Percentiles rank a stretch among this genome's conserved stretches.
phyloP scores from a whole-genome alignment of 805 yeast genomes.

The Yueomyces sp. region DNA sequence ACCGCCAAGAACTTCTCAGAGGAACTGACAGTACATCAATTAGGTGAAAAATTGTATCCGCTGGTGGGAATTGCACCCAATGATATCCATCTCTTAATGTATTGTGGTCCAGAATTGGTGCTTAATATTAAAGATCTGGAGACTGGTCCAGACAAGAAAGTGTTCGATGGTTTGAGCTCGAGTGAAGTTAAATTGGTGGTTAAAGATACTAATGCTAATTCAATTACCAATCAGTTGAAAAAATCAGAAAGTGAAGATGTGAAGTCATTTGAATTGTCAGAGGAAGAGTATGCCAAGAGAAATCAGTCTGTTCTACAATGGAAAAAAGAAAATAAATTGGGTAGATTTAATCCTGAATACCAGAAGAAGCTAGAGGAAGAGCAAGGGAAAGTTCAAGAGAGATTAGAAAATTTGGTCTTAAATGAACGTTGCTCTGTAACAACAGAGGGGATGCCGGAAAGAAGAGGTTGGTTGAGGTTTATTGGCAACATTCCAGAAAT shows the following conservation, averaged over 20 bases:
- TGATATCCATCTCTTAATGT: conserved; percentile 14
- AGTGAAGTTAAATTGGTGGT: conserved; percentile 28
- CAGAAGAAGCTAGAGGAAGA: conserved; percentile 18
- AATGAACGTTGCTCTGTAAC: conserved; percentile 42
- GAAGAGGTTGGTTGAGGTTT: conserved; percentile 60
- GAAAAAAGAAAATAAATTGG: conserved; percentile 58
- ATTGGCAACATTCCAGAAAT: conserved; percentile 58
- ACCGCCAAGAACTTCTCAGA: conserved; percentile 7
- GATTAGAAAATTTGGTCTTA: conserved; percentile 25
- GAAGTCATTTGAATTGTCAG: conserved; percentile 9
- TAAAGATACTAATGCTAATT: conserved; percentile 39
- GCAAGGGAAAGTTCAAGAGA: conserved; percentile 3
- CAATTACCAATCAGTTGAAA: conserved; percentile 32
- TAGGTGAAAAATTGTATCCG: conserved; percentile 13
- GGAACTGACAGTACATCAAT: conserved; percentile 6
- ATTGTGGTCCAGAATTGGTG: background rate
- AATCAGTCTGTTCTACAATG: conserved; percentile 57
- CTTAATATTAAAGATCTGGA: background rate
- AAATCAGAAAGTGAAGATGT: conserved; percentile 4
- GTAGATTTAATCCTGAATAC: conserved; percentile 53
- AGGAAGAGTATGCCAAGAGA: conserved; percentile 35
- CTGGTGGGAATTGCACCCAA: conserved; percentile 17
- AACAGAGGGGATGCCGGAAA: conserved; percentile 13
- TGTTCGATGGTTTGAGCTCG: background rate
- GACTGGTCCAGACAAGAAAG: background rate